Evolutionary conservation across 768 basidiomycete species (phyloP).

Genomic region (Termitomyces sp.): DNA sequence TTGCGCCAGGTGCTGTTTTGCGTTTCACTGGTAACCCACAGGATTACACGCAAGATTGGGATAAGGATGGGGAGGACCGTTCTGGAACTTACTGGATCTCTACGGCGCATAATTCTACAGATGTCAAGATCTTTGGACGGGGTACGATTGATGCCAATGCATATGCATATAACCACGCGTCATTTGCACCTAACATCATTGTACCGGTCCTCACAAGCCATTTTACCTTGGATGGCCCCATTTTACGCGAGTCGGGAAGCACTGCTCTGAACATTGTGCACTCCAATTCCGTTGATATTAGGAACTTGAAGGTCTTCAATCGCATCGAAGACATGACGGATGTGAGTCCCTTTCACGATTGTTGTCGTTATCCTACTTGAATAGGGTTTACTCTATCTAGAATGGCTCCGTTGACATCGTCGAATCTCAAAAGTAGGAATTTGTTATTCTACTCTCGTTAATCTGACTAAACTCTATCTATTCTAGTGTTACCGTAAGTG

Average conservation of each 20-base stretch:
- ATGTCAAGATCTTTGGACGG: conserved; percentile 19
- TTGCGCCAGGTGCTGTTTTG: conserved; percentile 21
- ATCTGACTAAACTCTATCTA: not conserved
- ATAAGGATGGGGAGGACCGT: conserved; percentile 11
- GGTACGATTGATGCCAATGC: conserved; percentile 20
- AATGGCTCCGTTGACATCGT: conserved; percentile 17
- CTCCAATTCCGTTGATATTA: conserved; percentile 14
- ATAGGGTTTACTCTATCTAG: conserved; percentile 1
- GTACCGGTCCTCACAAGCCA: conserved; percentile 17
- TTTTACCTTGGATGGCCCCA: conserved; percentile 17
- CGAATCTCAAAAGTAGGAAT: conserved; percentile 19
- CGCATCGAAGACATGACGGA: conserved; percentile 14
- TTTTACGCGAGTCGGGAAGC: conserved; percentile 17
- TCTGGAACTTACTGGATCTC: conserved; percentile 19
- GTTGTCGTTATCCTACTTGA: not conserved
- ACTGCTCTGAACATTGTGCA: conserved; percentile 16
- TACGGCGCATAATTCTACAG: conserved; percentile 17
- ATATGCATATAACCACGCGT: conserved; percentile 7
- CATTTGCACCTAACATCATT: conserved; percentile 12
- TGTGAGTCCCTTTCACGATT: conserved; percentile 3
- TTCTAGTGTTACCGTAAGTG: conserved; percentile 15
- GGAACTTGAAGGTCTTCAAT: conserved; percentile 19
- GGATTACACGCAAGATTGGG: conserved; percentile 17
- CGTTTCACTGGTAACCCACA: conserved; percentile 14
- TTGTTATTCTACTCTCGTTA: not conserved